These are phyloP conservation scores for Chrysosphaeria jannelii DNA, from an alignment of 2,329 filamentous ascomycete species.

Conservation along the genomic window DNA sequence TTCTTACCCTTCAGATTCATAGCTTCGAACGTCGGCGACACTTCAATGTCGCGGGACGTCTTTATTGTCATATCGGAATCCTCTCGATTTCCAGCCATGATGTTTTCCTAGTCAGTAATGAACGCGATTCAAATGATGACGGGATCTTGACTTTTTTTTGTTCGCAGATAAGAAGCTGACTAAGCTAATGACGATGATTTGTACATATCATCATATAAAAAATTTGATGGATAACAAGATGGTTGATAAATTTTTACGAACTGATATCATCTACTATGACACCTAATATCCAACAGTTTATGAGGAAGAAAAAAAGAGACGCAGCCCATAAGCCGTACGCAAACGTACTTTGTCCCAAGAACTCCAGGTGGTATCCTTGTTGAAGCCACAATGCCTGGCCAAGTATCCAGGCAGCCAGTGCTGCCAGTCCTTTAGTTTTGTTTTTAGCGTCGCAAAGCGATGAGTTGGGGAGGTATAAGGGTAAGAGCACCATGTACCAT, in stretches of 20 bases:
- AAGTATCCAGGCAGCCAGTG: slow-evolving; percentile 40
- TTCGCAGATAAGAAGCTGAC: too few species aligned
- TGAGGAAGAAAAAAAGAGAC: slow-evolving; percentile 48
- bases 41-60: slow-evolving; percentile 91
- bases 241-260: too few species aligned
- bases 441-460: slow-evolving; percentile 35
- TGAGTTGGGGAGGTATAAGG: slow-evolving; percentile 63
- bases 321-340: slow-evolving; percentile 55
- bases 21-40: slow-evolving; percentile 75
- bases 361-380: slow-evolving; percentile 47
- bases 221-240: too few species aligned
- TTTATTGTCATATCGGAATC: too few species aligned
- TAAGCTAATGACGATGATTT: too few species aligned
- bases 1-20: slow-evolving; percentile 97
- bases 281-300: slow-evolving; percentile 70
- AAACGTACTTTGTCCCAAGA: slow-evolving; percentile 57
- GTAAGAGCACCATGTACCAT: slow-evolving; percentile 88
- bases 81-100: too few species aligned
- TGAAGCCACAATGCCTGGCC: slow-evolving; percentile 51
- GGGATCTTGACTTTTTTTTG: too few species aligned
- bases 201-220: too few species aligned
- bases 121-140: too few species aligned
- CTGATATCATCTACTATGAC: slow-evolving; percentile 45
- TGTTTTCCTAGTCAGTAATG: too few species aligned
- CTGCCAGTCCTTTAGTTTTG: slow-evolving; percentile 28